Percentiles rank a stretch among this genome's conserved stretches.
These are phyloP conservation scores for Filosporella fistucella DNA, from an alignment of 495 filamentous ascomycete genomes.

Conservation along the genomic window DNA sequence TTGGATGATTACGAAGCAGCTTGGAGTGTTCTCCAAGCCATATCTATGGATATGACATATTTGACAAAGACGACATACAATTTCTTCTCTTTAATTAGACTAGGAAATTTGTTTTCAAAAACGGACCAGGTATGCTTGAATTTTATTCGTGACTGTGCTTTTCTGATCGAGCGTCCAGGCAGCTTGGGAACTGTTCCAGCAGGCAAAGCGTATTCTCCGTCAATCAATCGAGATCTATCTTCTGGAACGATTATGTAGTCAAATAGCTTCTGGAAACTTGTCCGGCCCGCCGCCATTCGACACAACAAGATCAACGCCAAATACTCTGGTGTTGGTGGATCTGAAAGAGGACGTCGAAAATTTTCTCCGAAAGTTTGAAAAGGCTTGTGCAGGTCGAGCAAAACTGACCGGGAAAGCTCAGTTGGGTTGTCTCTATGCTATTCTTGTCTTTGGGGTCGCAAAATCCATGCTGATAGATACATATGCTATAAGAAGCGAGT, in stretches of 20 bases:
- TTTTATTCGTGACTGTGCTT: background rate
- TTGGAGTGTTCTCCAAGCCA: constrained; percentile 15
- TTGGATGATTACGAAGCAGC: constrained; percentile 13
- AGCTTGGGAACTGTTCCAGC: constrained; percentile 14
- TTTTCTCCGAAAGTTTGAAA: constrained; percentile 12
- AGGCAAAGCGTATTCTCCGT: constrained; percentile 9
- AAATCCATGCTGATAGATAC: constrained; percentile 20
- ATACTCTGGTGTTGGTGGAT: constrained; percentile 17
- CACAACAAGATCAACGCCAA: constrained; percentile 5
- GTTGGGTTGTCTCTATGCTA: constrained; percentile 15
- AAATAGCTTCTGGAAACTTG: constrained; percentile 15
- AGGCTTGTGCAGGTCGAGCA: constrained; percentile 9
- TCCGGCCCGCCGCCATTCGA: constrained; percentile 12
- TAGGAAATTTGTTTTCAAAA: constrained; percentile 11
- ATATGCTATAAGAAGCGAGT: constrained; percentile 10
- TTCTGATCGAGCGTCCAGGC: background rate
- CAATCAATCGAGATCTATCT: constrained; percentile 20
- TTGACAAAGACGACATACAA: constrained; percentile 15
- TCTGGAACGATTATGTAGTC: constrained; percentile 14
- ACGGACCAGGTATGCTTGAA: constrained; percentile 6
- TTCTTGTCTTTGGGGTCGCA: constrained; percentile 12
- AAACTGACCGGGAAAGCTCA: constrained; percentile 15
- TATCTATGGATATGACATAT: constrained; percentile 15
- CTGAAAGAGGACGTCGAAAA: constrained; percentile 13
- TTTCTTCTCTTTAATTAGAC: constrained; percentile 9